These are phyloP conservation scores for Globisporangium irregulare DNA, from an alignment of 352 stramenopile species.

Conservation along the genomic window DNA sequence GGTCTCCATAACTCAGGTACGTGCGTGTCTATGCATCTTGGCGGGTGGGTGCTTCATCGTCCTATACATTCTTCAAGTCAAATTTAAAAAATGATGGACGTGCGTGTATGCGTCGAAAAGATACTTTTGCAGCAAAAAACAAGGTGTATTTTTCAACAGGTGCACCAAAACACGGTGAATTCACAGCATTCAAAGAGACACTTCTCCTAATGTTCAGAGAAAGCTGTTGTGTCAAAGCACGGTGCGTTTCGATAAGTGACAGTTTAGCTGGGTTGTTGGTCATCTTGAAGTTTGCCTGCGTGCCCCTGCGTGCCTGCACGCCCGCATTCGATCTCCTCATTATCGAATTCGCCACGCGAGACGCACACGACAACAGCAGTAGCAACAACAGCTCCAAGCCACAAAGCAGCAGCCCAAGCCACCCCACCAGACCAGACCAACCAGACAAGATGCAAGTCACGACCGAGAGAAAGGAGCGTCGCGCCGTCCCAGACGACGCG, in stretches of 20 bases:
- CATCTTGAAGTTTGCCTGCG: neutral
- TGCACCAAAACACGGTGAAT: neutral
- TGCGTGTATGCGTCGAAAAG: neutral
- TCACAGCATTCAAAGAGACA: neutral
- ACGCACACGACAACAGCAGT: neutral
- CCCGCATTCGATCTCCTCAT: neutral
- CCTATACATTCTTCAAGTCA: neutral
- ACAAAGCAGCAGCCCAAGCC: neutral
- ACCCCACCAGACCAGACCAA: neutral
- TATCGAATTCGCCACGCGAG: slow-evolving; percentile 13
- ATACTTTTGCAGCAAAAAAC: slow-evolving; percentile 1
- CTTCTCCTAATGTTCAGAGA: neutral
- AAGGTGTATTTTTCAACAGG: neutral
- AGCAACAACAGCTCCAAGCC: neutral
- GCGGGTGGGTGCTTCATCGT: neutral
- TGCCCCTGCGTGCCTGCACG: too few species aligned
- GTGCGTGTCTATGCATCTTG: neutral
- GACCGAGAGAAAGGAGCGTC: slow-evolving; percentile 23
- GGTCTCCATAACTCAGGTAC: neutral
- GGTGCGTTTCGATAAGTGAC: neutral
- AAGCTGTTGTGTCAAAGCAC: slow-evolving; percentile 1
- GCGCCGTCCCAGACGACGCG: slow-evolving; percentile 18
- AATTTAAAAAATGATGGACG: neutral
- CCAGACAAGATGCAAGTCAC: slow-evolving; percentile 34
- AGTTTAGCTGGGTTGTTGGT: neutral